phyloP scores from a whole-genome alignment of 169 alveolate species.

The Theileria annulata region DNA sequence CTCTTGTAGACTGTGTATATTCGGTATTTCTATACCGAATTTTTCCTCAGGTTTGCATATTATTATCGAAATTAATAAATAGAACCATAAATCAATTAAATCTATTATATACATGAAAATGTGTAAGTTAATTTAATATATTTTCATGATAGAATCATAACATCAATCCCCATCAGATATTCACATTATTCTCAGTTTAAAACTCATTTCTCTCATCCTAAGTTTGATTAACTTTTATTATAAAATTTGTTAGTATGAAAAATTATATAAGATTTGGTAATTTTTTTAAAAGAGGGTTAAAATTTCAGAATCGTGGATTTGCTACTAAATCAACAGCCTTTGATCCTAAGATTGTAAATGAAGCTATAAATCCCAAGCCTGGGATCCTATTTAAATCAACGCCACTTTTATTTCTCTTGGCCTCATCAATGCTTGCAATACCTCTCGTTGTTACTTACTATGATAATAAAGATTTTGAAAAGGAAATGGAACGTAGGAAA shows the following conservation, averaged over 20 bases:
- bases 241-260: not conserved
- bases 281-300: not conserved
- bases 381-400: slow-evolving; percentile 18
- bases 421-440: slow-evolving; percentile 27
- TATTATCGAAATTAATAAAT: not conserved
- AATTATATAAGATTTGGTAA: not conserved
- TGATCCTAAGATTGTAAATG: slow-evolving; percentile 61
- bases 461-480: slow-evolving; percentile 43
- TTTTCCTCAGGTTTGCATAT: slow-evolving; percentile 22
- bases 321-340: slow-evolving; percentile 12
- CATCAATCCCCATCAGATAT: slow-evolving; percentile 16
- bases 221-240: not conserved
- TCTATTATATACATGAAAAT: not conserved
- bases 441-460: slow-evolving; percentile 48
- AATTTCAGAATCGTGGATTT: not conserved
- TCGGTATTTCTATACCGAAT: slow-evolving; percentile 54
- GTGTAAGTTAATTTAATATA: slow-evolving; percentile 6
- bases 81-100: not conserved
- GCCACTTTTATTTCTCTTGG: slow-evolving; percentile 22
- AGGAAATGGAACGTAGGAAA: slow-evolving; percentile 51
- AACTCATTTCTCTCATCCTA: not conserved
- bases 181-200: not conserved
- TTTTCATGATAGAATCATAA: not conserved
- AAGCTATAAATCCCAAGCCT: slow-evolving; percentile 40
- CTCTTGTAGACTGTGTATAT: slow-evolving; percentile 57